Evolutionary conservation across 352 stramenopile genomes (phyloP), one percentile per base, ranked within the genome.

Genomic region (Phytopythium mirpurense): DNA sequence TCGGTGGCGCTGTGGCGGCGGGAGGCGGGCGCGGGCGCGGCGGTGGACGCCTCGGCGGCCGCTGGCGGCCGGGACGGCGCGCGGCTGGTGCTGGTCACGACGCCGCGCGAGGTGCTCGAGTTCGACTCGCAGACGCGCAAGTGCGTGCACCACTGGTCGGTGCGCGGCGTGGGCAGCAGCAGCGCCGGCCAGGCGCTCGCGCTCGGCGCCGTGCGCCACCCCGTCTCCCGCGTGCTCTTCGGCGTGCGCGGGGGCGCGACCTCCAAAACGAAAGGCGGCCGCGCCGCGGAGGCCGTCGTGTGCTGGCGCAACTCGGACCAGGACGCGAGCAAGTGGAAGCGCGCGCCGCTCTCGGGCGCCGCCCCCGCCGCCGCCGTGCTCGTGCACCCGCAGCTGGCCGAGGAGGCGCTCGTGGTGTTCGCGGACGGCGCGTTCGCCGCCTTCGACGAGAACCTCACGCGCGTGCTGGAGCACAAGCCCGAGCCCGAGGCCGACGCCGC

Each of bases 81-180:
- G 51, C 79, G 79, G 47, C 58, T 81, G 36, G 63, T 91, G 41
- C 63, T 91, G 11, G 58, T 89, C 21, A 89, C 78, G 31, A 87
- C 76, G 18, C 62, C 59, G 29, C 72, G 75, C 51, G 76, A 89
- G 51, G 72, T 91, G 54, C 71, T 84, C 37, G 81, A 91, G 60
- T 75, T 83, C 59, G 80, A 70, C 59, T 63, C 65, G 42, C 59
- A 76, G 29, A 69, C 80, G 45, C 70, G 75, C 62, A 83, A 90
- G 61, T 90, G 75, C 47, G 52, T 86, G 40, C 83, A 87, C 66
- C 75, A 90, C 69, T 90, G 80, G 80, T 80, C 73, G 24, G 87
- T 90, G 61, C 72, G 75, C 15, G 50, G 71, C 29, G 76, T 71
- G 24, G 81, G 74, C 48, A 57, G 54, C 24, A 21, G 12, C 15